These are phyloP conservation scores for Neofusicoccum laricinum DNA, from an alignment of 2,329 filamentous ascomycete genomes.

Conservation along the genomic window DNA sequence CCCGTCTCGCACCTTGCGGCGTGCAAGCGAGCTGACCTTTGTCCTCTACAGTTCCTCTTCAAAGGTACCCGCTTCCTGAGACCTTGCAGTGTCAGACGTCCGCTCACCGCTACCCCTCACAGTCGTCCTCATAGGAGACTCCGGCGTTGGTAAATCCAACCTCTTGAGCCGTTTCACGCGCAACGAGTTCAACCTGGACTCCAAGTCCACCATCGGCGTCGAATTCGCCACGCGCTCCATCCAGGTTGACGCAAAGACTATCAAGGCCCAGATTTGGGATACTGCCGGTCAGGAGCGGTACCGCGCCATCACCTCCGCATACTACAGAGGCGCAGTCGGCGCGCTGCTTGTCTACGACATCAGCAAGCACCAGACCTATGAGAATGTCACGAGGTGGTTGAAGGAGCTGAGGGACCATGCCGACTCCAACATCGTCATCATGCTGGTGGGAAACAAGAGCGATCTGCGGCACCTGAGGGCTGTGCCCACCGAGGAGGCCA, in stretches of 20 bases:
- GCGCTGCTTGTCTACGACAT: constrained; percentile 99
- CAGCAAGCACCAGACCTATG: constrained; percentile 99
- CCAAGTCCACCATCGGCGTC: constrained; percentile 99
- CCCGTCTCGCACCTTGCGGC: constrained; percentile 25
- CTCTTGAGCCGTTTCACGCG: constrained; percentile 98
- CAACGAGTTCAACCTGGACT: constrained; percentile 99
- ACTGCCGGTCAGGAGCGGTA: constrained; percentile 98
- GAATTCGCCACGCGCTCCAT: constrained; percentile 98
- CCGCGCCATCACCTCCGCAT: constrained; percentile 97
- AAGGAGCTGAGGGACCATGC: constrained; percentile 98
- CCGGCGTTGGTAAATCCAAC: constrained; percentile 99
- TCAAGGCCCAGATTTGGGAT: constrained; percentile 99
- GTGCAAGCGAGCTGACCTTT: constrained; percentile 29
- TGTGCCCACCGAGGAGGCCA: constrained; percentile 96
- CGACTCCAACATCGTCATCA: constrained; percentile 98
- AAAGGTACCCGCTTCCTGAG: constrained; percentile 65
- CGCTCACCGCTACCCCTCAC: constrained; percentile 32
- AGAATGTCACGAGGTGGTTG: constrained; percentile 98
- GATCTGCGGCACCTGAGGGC: constrained; percentile 98
- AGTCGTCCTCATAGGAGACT: constrained; percentile 99
- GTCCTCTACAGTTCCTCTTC: constrained; percentile 81
- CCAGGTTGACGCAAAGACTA: constrained; percentile 98
- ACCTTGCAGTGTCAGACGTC: constrained; percentile 23
- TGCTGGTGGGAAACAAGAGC: constrained; percentile 99
- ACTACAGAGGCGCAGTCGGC: constrained; percentile 96